Evolutionary conservation across 164 flowering plant genomes (phyloP).

Genomic region (Chloranthus sessilifolius): DNA sequence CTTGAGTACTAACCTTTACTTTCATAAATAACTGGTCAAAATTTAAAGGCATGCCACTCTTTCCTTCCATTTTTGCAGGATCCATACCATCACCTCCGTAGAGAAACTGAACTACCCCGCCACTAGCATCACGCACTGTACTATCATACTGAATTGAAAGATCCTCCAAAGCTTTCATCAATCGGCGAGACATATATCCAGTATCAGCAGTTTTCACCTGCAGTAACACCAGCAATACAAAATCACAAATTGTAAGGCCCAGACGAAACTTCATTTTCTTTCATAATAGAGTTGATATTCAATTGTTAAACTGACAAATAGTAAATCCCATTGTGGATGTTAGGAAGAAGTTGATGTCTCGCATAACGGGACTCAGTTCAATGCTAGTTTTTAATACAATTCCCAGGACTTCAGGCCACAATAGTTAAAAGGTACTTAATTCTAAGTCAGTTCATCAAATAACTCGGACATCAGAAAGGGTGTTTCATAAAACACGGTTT

Average conservation of each 20-base stretch:
- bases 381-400: too few species aligned
- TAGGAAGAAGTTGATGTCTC: too few species aligned
- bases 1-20: conserved; percentile 65
- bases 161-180: conserved; percentile 91
- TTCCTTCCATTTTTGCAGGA: conserved; percentile 90
- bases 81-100: conserved; percentile 99
- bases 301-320: too few species aligned
- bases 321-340: too few species aligned
- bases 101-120: conserved; percentile 68
- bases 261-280: too few species aligned
- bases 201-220: conserved; percentile 99
- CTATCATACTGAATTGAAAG: conserved; percentile 69
- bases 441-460: too few species aligned
- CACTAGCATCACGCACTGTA: conserved; percentile 80
- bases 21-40: conserved; percentile 67
- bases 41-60: conserved; percentile 65
- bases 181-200: conserved; percentile 96
- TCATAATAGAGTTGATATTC: background rate
- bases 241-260: background rate
- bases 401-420: too few species aligned
- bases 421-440: too few species aligned
- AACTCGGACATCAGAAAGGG: too few species aligned
- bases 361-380: too few species aligned
- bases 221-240: conserved; percentile 9
- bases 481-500: too few species aligned